Evolutionary conservation across 2,329 filamentous ascomycete species (phyloP), one percentile per base, ranked within the genome.

Genomic region (Fusarium ambrosium): DNA sequence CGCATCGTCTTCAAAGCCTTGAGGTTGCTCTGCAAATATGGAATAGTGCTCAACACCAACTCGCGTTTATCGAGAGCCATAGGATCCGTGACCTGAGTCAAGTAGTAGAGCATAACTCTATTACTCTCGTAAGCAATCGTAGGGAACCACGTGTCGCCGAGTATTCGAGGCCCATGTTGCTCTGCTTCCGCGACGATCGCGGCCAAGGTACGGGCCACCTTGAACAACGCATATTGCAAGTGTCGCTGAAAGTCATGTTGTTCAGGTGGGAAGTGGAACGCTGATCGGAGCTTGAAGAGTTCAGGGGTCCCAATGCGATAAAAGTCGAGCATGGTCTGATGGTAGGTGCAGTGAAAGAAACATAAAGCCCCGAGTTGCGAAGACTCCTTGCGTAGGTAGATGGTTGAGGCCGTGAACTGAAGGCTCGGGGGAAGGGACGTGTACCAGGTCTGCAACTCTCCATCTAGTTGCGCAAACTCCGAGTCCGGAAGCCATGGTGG

Each of bases 31-130:
- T 71, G 65, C 14, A 73, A 34, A 18, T 67, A 71, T 5, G 69
- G 58, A 37, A 71, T 71, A 3, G 69, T 71, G 29, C 63, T 66
- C 18, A 71, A 32, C 14, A 73, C 63, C 9, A 73, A 53, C 16
- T 73, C 69, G 10, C 59, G 60, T 36, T 69, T 73, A 18, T 61
- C 43, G 4, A 59, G 41, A 11, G 37, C 51, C 36, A 65, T 27
- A 9, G 62, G 62, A 18, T 65, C 37, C 1, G 53, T 59, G 7
- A 72, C 55, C 11, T 72, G 67, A 8, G 70, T 70, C 39, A 73
- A 27, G 39, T 73, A 73, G 43, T 65, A 73, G 7, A 73, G 68
- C 70, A 73, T 73, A 10, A 73, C 69, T 13, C 68, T 69, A n/a
- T 66, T 71, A 4, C 62, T 65, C 62, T 65, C 70, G n/a, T 73